Conservation (phyloP, 164 flowering plant genomes). For the Tinospora cordifolia region DNA sequence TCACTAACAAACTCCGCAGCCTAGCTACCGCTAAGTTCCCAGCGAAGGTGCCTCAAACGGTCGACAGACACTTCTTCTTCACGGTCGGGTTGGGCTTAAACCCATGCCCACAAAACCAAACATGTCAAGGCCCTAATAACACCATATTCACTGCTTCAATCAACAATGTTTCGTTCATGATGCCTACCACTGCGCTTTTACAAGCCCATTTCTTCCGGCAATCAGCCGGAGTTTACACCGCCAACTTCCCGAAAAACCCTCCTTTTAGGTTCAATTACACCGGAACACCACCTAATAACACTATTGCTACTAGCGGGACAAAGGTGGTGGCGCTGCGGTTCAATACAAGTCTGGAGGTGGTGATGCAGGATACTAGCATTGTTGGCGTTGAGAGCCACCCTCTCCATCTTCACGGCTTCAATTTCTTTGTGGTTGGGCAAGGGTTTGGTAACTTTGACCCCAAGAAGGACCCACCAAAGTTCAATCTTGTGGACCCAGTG, state of each 20-base stretch:
- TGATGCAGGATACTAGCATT: conserved; percentile 57
- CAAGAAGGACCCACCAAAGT: conserved; percentile 34
- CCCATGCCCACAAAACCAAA: conserved; percentile 30
- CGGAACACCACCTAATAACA: conserved; percentile 50
- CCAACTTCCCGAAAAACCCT: conserved; percentile 41
- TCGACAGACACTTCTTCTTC: conserved; percentile 26
- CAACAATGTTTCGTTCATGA: conserved; percentile 42
- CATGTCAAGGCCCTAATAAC: conserved; percentile 52
- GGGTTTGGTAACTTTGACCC: conserved; percentile 59
- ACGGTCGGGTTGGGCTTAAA: conserved; percentile 26
- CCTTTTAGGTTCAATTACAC: conserved; percentile 42
- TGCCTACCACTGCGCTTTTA: conserved; percentile 41
- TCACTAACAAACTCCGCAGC: conserved; percentile 19
- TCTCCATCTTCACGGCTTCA: conserved; percentile 57
- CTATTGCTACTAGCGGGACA: conserved; percentile 37
- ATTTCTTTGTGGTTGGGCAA: conserved; percentile 57
- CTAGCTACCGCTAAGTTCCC: conserved; percentile 22
- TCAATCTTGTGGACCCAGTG: conserved; percentile 53
- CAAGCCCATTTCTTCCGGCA: conserved; percentile 38
- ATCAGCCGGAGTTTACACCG: conserved; percentile 30
- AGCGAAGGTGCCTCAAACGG: conserved; percentile 23
- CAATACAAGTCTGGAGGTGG: conserved; percentile 52
- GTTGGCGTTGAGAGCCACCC: conserved; percentile 63
- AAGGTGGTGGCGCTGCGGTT: conserved; percentile 42
- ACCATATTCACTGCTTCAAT: conserved; percentile 50